Evolutionary conservation across 1,284 basidiomycete species (phyloP).

Genomic region (Cutaneotrichosporon sp.): DNA sequence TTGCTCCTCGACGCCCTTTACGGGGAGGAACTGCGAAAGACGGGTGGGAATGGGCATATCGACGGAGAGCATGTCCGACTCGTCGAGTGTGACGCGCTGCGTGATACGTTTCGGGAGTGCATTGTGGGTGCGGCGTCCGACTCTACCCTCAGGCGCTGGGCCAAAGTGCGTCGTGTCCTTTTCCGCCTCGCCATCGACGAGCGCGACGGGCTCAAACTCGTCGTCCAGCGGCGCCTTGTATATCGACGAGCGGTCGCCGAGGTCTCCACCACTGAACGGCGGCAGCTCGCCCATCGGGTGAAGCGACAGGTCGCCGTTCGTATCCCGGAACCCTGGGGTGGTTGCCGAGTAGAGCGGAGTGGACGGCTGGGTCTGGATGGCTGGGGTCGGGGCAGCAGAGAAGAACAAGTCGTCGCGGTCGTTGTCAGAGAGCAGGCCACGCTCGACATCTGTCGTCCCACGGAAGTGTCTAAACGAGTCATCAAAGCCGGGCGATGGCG

Average conservation of each 20-base stretch:
- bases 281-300: not conserved
- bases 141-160: conserved; percentile 72
- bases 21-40: conserved; percentile 64
- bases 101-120: conserved; percentile 43
- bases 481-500: conserved; percentile 32
- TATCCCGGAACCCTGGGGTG: not conserved
- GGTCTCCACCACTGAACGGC: not conserved
- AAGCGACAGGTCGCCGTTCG: conserved; percentile 17
- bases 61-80: conserved; percentile 77
- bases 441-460: conserved; percentile 26
- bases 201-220: conserved; percentile 15
- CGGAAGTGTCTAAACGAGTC: conserved; percentile 10
- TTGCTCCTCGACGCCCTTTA: conserved; percentile 77
- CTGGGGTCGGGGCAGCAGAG: not conserved
- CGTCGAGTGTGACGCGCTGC: conserved; percentile 48
- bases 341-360: conserved; percentile 1
- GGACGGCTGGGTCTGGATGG: not conserved
- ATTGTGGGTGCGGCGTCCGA: conserved; percentile 55
- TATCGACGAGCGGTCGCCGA: conserved; percentile 3
- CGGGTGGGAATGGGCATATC: conserved; percentile 79
- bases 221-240: conserved; percentile 16
- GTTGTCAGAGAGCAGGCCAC: conserved; percentile 24
- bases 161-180: conserved; percentile 66
- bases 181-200: conserved; percentile 10
- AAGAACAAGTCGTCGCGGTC: conserved; percentile 6